Base-by-base conservation (phyloP, 345 rosid species). In the Nephelium lappaceum region DNA sequence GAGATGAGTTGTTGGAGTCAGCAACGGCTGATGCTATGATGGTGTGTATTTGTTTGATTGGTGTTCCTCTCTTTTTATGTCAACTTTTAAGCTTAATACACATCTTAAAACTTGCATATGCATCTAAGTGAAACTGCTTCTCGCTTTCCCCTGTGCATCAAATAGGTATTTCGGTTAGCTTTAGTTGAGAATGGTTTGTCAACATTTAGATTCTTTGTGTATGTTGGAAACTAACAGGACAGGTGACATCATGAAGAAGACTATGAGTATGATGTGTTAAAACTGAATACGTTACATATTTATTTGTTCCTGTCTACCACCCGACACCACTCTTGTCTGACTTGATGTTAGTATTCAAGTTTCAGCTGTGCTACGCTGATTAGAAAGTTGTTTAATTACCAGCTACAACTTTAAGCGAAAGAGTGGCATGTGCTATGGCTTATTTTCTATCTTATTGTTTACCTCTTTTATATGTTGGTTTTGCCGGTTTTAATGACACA, bases 1-100 rank as follows among this genome's bases (percentile, higher is more conserved):
- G 84, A 31, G 89, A 87, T 41, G 87, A 83, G 67, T 80, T 85
- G 82, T 75, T 87, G 83, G 85, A 83, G 31, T 85, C 90, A 0
- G 89, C 89, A 78, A 74, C 57, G 79, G 80, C 84, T 11, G 88
- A 87, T 78, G 74, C 83, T 24, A 57, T 39, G 76, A 75, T 60
- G 87, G 92, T 87, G 79, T 62, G 75, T 78, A 23, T 41, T 23
- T 75, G 43, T 31, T 31, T 31, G 36, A 42, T 62, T 24, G 58
- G 16, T 14, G 11, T 41, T n/a, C 31, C 51, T 23, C 38, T 58
- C 51, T 39, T 39, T 39, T 49, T 5, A 24, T 27, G 10, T 67
- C 27, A 41, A 4, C n/a, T 42, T 41, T 41, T 68, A 19, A 38
- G 53, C 27, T 68, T 68, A 68, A 67, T 67, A 67, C 19, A 25